Evolutionary conservation across 116 monocot genomes (phyloP), one percentile per base, ranked within the genome.

Genomic region (Cymodocea nodosa): DNA sequence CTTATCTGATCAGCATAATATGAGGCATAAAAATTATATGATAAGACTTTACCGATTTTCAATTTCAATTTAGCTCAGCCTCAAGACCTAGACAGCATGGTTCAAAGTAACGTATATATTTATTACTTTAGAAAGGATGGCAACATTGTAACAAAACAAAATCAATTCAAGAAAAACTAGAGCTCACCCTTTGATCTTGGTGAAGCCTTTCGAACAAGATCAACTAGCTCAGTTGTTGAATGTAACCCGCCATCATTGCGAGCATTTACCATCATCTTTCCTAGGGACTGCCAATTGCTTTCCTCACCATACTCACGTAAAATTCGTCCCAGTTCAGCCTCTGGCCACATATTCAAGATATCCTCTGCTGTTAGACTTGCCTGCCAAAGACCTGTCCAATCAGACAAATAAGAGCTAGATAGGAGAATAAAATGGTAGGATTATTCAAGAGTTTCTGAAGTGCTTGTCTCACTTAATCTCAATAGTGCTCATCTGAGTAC

Each of bases 301-400:
- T 97, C 97, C 75, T 97, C 97, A 16, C 97, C 97, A 79, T 86
- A 91, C 35, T 97, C 91, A 52, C 85, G 81, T 65, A 97, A 62
- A 65, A 97, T 77, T 64, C 81, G 73, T 23, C 91, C 91, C 23
- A 97, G 74, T 68, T 97, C 97, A 68, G 60, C 68, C 69, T 91
- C 91, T 39, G 97, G 97, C 97, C 97, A 97, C 56, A 73, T 76
- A 74, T 97, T 97, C 65, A 97, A 71, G 59, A 97, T 97, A 54
- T 97, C 91, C 49, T 81, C 84, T 34, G 97, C 97, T 68, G 57
- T 97, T 71, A 97, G 74, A 73, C 75, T 81, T 71, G 73, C 91
- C 97, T 97, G 76, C 51, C 59, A 86, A 57, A 74, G 68, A 57
- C 52, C 60, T 75, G 37, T 64, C 54, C n/a, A 63, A 64, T 78